Evolutionary conservation across 75 land plant species (phyloP), one percentile per base, ranked within the genome.

Genomic region (Sequoiadendron giganteum): DNA sequence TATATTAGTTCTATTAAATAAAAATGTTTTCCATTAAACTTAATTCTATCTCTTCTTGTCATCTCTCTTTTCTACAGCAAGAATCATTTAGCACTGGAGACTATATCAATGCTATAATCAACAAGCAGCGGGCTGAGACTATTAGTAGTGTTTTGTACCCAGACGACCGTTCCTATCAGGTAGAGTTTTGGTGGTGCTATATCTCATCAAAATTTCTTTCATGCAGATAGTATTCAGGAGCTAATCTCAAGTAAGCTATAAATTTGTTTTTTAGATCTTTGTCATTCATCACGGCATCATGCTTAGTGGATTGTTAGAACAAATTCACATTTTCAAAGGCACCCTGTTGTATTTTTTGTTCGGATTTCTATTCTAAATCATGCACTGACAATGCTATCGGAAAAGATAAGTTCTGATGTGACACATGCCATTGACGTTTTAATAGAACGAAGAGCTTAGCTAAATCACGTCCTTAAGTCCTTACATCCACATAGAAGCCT

Each of bases 101-200:
- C 80, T 95, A 95, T 87, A 90, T 94, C 72, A 92, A 90, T 89
- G 92, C 96, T 36, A 91, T 95, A 39, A 89, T 94, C 25, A 93
- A 95, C 88, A 92, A 93, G 89, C 96, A 95, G 85, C 90, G 89
- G 73, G 95, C 94, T 87, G 96, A 95, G 88, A 92, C 92, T 61
- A 95, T 95, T 49, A 94, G 95, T 73, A 93, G 88, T 89, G 91
- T 95, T 70, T 88, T 95, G 68, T 94, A 93, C 83, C 96, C 96
- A 49, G 95, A 95, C 87, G 96, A 95, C 87, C 93, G 96, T 75
- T 90, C 96, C 85, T 93, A 95, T 90, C 96, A 95, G 96, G 96
- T 95, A 85, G 13, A 45, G 28, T 81, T n/a, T 28, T 81, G 14
- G 47, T 4, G 11, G 47, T 25, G 14, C 13, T 81, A 48, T 28